Evolutionary conservation across 2,329 filamentous ascomycete species (phyloP).

Genomic region (Pseudogymnoascus pannorum): DNA sequence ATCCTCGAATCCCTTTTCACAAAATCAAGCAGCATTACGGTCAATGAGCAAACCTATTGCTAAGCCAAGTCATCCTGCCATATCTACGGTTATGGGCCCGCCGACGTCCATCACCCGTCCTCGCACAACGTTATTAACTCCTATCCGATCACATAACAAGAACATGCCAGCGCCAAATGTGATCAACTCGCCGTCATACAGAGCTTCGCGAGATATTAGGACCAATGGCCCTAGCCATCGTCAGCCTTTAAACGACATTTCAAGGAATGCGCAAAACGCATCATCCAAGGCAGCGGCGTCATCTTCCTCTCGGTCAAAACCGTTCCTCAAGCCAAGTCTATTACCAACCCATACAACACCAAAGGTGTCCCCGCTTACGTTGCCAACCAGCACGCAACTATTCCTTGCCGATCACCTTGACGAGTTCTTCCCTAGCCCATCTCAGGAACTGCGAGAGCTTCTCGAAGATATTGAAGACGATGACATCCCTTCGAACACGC

Average conservation of each 20-base stretch:
- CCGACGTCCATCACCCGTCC: not conserved
- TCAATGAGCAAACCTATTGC: not conserved
- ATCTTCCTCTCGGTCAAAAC: not conserved
- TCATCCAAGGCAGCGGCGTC: not conserved
- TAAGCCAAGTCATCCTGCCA: not conserved
- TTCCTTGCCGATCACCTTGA: slow-evolving; percentile 44
- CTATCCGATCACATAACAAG: not conserved
- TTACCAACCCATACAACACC: slow-evolving; percentile 11
- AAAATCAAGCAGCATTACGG: not conserved
- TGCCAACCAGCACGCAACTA: slow-evolving; percentile 42
- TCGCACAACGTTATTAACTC: not conserved
- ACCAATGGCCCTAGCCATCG: not conserved
- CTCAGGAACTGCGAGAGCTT: slow-evolving; percentile 48
- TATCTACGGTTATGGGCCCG: not conserved
- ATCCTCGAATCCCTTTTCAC: not conserved
- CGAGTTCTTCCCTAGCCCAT: slow-evolving; percentile 49
- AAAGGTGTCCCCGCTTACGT: not conserved
- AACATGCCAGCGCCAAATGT: not conserved
- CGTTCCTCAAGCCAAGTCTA: not conserved
- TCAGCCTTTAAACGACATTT: not conserved
- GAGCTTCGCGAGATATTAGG: not conserved
- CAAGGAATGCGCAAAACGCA: not conserved
- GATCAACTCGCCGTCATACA: not conserved
- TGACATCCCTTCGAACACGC: slow-evolving; percentile 22
- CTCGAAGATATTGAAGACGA: slow-evolving; percentile 30